Evolutionary conservation across 106 monocot genomes (phyloP).

Genomic region (Chionographis japonica): DNA sequence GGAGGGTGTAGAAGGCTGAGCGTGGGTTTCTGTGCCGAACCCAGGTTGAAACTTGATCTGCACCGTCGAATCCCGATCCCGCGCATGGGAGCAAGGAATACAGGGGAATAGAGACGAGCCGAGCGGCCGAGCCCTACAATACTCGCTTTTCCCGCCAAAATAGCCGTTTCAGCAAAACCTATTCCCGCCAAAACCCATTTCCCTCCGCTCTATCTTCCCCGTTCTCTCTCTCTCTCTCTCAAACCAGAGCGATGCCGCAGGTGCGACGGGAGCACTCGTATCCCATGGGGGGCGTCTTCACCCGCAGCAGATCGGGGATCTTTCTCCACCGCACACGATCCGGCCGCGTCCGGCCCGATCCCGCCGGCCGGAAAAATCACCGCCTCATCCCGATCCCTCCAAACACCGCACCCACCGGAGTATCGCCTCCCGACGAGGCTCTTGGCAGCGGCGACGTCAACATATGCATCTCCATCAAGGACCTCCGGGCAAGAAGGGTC

Average conservation of each 20-base stretch:
- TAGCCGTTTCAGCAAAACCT: no score
- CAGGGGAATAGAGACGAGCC: background rate
- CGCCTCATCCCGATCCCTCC: conserved; percentile 12
- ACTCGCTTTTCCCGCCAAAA: no score
- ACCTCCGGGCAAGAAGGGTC: conserved; percentile 28
- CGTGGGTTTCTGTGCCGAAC: no score
- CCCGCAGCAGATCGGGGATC: conserved; percentile 21
- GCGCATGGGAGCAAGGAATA: background rate
- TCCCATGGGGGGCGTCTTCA: conserved; percentile 10
- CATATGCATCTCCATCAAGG: conserved; percentile 23
- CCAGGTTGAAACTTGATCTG: no score
- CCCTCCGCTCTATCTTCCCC: background rate
- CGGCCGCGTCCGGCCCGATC: conserved; percentile 16
- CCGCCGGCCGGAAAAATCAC: background rate
- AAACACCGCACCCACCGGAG: conserved; percentile 2
- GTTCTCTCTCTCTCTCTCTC: background rate
- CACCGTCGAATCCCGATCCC: no score
- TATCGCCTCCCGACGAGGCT: background rate
- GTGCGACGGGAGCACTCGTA: background rate
- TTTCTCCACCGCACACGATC: conserved; percentile 33
- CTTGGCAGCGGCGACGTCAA: background rate
- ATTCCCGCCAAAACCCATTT: no score
- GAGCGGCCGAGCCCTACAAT: no score
- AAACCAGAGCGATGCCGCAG: conserved; percentile 8
- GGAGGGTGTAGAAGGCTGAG: background rate